Base-by-base conservation (phyloP, 140 eudicot genomes). In the Anethum foeniculum region DNA sequence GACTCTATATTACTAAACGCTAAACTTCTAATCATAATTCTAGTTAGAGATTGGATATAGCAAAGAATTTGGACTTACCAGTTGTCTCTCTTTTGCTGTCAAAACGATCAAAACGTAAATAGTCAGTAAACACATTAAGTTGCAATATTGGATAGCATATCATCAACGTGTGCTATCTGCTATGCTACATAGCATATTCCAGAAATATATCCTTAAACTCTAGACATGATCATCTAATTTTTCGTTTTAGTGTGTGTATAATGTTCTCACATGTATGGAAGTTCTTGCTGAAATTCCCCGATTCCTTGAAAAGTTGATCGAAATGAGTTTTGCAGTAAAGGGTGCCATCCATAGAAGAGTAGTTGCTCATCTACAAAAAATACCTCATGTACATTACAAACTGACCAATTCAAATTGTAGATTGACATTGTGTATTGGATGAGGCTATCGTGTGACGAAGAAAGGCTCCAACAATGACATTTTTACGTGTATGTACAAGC, bases 281-380 rank as follows among this genome's bases (percentile, higher is more conserved):
- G 80, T 94, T 94, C 89, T 92, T 94, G 91, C 93, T 93, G 65
- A 94, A 94, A 87, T 90, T 88, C 43, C 97, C 97, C 2, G 94
- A 92, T 85, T 92, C 97, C 86, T 95, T 95, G 79, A 92, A 95
- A 67, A 95, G 97, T 78, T 95, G 99, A 67, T 95, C 99, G 79
- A 92, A 95, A 82, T 95, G 99, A 84, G 97, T 67, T 82, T 90
- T 95, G 92, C 99, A 95, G 84, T 95, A 95, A 77, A 92, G 92
- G 81, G 88, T 88, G 81, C 99, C 99, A 89, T 95, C 99, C 99
- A 95, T 95, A 69, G 99, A 95, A 21, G 97, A 92, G 84, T 95
- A 95, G 87, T 95, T 95, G 92, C 97, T 90, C 99, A 95, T 95
- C 99, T 95, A 44, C 25, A 21, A 84, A 83, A 28, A 23, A n/a